Evolutionary conservation across 805 yeast genomes (phyloP), one percentile per base, ranked within the genome.

Genomic region (Hanseniaspora hatyaiensis): DNA sequence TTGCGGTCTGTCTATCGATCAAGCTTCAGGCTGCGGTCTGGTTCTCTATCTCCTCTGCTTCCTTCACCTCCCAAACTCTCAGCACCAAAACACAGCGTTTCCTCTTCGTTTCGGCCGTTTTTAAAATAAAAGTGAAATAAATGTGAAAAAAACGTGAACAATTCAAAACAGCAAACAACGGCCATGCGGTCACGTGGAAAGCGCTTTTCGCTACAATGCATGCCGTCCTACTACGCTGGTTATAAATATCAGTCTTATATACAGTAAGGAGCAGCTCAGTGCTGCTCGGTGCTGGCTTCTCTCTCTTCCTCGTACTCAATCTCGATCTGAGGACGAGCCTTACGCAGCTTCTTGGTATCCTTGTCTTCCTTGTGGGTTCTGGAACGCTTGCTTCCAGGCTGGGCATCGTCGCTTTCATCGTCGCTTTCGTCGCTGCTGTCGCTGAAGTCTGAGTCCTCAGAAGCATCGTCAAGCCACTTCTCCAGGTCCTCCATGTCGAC

Each of bases 401-500:
- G 59, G 13, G 56, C 55, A 45, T 62, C 55, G 53, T 57, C 60
- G 54, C 63, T 70, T 52, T 66, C 66, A 53, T 64, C 61, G 49
- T 60, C 63, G 54, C 64, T 65, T 53, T 61, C 61, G 8, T 62
- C 66, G 24, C 66, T 67, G n/a, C 62, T 68, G 38, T 62, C 62
- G 33, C 58, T 54, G 3, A 64, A 69, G 28, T 62, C 70, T 44
- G 62, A 64, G 30, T 59, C 62, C 33, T 57, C 62, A 42, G 62
- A 67, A 32, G 59, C 57, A 34, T 75, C 80, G 38, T 64, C 84
- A 46, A 82, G 68, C 96, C 96, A 89, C 64, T 77, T 80, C 65
- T 88, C 92, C 54, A 88, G 69, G 57, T 89, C 96, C 67, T 88
- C 96, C 68, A 89, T 75, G 60, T 92, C 96, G 22, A 86, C 95